Conservation (phyloP, 2,329 filamentous ascomycete species). For the Dissoconium aciculare region DNA sequence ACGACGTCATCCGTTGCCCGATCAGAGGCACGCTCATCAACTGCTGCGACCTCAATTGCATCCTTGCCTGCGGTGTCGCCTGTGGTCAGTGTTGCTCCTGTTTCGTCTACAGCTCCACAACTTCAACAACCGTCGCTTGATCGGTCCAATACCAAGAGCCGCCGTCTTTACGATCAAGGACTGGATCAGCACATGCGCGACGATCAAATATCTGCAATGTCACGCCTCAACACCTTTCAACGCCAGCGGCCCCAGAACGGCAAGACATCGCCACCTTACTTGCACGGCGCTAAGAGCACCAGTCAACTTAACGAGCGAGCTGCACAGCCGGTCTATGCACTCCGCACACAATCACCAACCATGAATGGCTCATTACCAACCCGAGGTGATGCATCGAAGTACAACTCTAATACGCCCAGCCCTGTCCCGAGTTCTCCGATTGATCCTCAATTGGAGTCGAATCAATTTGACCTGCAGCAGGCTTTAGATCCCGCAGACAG, state of each 20-base stretch:
- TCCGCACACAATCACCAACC: conserved; percentile 28
- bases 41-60: conserved; percentile 75
- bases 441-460: conserved; percentile 52
- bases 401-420: conserved; percentile 25
- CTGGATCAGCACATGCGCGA: conserved; percentile 67
- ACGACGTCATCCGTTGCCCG: conserved; percentile 69
- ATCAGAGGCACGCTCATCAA: conserved; percentile 59
- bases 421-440: conserved; percentile 35
- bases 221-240: conserved; percentile 65
- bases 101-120: conserved; percentile 10
- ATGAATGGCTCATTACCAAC: conserved; percentile 19
- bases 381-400: conserved; percentile 13
- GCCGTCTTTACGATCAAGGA: conserved; percentile 70
- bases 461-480: conserved; percentile 37
- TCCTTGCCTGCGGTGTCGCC: conserved; percentile 42
- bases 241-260: conserved; percentile 42
- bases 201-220: conserved; percentile 60
- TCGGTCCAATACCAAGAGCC: conserved; percentile 52
- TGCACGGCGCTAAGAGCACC: conserved; percentile 38
- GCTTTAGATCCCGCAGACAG: conserved; percentile 60
- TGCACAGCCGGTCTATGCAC: conserved; percentile 17
- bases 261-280: conserved; percentile 32
- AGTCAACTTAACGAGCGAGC: conserved; percentile 46
- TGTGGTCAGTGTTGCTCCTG: conserved; percentile 18
- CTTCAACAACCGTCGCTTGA: conserved; percentile 36